Evolutionary conservation across 2,329 filamentous ascomycete genomes (phyloP).

Genomic region (Aspergillus caelatus): DNA sequence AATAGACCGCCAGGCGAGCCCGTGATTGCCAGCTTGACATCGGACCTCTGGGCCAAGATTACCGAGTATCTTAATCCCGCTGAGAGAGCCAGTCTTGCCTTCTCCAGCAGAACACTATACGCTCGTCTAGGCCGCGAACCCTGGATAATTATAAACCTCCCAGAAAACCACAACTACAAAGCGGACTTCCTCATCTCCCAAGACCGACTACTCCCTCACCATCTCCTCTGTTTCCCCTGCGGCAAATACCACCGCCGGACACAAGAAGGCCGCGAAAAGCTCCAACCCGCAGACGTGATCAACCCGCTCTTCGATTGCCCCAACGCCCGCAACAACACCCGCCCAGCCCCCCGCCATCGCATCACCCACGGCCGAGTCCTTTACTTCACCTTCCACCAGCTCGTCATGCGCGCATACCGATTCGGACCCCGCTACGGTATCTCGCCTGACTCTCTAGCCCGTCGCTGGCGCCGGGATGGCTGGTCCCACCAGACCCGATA

Average conservation of each 20-base stretch:
- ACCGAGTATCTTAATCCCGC: slow-evolving; percentile 45
- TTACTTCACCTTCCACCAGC: slow-evolving; percentile 62
- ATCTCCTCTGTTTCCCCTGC: slow-evolving; percentile 64
- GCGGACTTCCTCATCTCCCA: slow-evolving; percentile 56
- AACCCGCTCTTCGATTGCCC: slow-evolving; percentile 63
- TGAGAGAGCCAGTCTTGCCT: slow-evolving; percentile 54
- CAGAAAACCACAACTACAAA: slow-evolving; percentile 50
- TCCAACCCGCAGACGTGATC: slow-evolving; percentile 56
- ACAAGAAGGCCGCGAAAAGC: slow-evolving; percentile 55
- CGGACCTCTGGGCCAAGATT: slow-evolving; percentile 51
- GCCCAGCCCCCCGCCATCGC: slow-evolving; percentile 53
- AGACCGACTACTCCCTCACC: slow-evolving; percentile 55
- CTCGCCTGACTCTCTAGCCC: slow-evolving; percentile 48
- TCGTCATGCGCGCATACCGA: slow-evolving; percentile 55
- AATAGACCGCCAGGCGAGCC: slow-evolving; percentile 41
- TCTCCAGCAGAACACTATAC: slow-evolving; percentile 53
- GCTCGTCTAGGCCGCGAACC: slow-evolving; percentile 45
- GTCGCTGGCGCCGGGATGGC: slow-evolving; percentile 57
- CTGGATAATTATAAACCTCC: slow-evolving; percentile 43
- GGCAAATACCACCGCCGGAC: slow-evolving; percentile 58
- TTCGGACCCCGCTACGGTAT: slow-evolving; percentile 55
- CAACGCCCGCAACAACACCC: slow-evolving; percentile 52
- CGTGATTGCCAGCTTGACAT: slow-evolving; percentile 49
- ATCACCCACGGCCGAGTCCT: slow-evolving; percentile 59
- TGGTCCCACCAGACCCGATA: slow-evolving; percentile 62